phyloP scores from a whole-genome alignment of 1,284 basidiomycete species.

The Marasmius oreades region DNA sequence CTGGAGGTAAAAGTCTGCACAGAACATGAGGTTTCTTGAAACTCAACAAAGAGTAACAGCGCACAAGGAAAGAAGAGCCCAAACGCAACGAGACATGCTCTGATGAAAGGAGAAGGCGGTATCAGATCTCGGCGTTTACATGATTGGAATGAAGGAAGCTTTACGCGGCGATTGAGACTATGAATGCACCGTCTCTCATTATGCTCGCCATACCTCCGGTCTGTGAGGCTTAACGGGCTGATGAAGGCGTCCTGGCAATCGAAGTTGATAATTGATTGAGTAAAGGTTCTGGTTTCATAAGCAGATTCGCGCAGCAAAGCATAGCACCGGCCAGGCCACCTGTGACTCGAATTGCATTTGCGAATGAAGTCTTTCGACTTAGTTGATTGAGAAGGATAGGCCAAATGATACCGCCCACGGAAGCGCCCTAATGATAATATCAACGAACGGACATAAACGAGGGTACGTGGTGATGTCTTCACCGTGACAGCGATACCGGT shows the following conservation, averaged over 20 bases:
- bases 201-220: conserved; percentile 19
- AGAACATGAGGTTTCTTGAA: conserved; percentile 8
- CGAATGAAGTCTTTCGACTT: conserved; percentile 31
- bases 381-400: conserved; percentile 49
- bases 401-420: conserved; percentile 46
- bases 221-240: conserved; percentile 18
- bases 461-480: conserved; percentile 9
- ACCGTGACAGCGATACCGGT: conserved; percentile 49
- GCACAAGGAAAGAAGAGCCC: conserved; percentile 49
- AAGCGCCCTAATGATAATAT: conserved; percentile 30
- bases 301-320: conserved; percentile 36
- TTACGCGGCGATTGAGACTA: conserved; percentile 40
- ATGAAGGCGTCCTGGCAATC: conserved; percentile 22
- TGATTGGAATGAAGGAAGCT: conserved; percentile 10
- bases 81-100: conserved; percentile 41
- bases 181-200: conserved; percentile 40
- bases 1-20: conserved; percentile 52
- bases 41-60: conserved; percentile 13
- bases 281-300: conserved; percentile 36
- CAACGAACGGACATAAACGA: background rate
- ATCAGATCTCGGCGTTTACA: conserved; percentile 2
- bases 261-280: no score
- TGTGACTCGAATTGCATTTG: conserved; percentile 38
- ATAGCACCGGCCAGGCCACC: conserved; percentile 33
- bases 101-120: conserved; percentile 13